These are phyloP conservation scores for Sorghum bicolor DNA, from an alignment of 176 grass and related monocot genomes.

Conservation along the genomic window DNA sequence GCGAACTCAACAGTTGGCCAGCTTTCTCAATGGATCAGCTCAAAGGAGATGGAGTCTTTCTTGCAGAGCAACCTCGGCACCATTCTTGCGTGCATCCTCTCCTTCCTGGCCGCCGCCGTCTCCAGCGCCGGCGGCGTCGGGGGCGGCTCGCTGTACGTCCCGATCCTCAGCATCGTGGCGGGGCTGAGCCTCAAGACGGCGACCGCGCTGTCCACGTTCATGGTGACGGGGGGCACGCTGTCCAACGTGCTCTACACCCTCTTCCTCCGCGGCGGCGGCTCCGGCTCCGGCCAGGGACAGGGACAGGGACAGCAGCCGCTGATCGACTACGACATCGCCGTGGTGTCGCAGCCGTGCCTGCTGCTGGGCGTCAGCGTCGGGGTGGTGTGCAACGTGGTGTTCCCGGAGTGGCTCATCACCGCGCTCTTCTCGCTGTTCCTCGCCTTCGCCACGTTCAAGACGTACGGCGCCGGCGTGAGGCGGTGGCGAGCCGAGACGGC, in stretches of 20 bases:
- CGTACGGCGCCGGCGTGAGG: conserved; percentile 53
- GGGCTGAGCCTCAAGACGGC: conserved; percentile 64
- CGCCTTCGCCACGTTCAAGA: conserved; percentile 66
- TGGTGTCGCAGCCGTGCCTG: conserved; percentile 73
- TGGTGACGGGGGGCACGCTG: conserved; percentile 62
- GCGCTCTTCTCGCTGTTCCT: conserved; percentile 62
- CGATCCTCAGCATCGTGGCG: neutral
- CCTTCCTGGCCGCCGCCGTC: conserved; percentile 40
- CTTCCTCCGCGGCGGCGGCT: neutral
- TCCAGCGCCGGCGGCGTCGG: conserved; percentile 33
- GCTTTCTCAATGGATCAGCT: conserved; percentile 3
- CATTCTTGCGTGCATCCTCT: conserved; percentile 6
- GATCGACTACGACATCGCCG: conserved; percentile 73
- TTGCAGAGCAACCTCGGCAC: neutral
- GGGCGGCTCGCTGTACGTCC: neutral
- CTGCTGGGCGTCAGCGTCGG: conserved; percentile 78
- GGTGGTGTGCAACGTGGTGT: conserved; percentile 70
- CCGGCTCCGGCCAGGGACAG: neutral
- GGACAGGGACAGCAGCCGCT: neutral
- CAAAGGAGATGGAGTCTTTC: neutral
- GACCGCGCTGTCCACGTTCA: conserved; percentile 61
- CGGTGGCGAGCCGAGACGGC: conserved; percentile 55
- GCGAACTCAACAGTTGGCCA: neutral
- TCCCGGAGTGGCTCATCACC: conserved; percentile 91
- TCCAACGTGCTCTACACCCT: conserved; percentile 70